Evolutionary conservation across 495 filamentous ascomycete species (phyloP), one percentile per base, ranked within the genome.

Genomic region (Articulospora tetracladia): DNA sequence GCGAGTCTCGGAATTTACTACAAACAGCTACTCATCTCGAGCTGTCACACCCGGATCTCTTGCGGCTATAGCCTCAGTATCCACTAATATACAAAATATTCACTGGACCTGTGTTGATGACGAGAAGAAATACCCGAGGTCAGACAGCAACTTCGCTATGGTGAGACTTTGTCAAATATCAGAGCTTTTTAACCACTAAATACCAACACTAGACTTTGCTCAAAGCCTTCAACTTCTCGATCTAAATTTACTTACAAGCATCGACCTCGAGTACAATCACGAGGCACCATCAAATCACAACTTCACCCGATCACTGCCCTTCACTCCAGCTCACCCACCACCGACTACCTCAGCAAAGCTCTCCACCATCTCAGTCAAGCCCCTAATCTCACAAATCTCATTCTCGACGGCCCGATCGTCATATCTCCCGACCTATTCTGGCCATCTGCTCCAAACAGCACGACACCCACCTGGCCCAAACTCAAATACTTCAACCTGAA

Each of bases 331-430:
- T 47, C 41, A n/a, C 41, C 41, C 15, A 47, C 41, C 17, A 47
- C 20, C 17, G 41, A 47, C 41, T 23, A 47, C 17, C 41, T 47
- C 17, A 47, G 41, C 41, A n/a, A 54, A 23, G 25, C 57, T 53
- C 17, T 64, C 53, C 7, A 51, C 41, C 24, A 57, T 44, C 36
- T 57, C 15, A 28, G 23, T 34, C 32, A 57, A 28, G 28, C 48
- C 55, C 26, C 47, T 19, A 4, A 62, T 41, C 1, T 59, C 41
- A 30, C 46, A 36, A 10, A 6, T 47, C 41, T 49, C 23, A 44
- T 28, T n/a, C 39, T 55, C 30, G 55, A 24, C 13, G 52, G 17
- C 26, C 57, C 62, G 17, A n/a, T 47, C 15, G 41, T 47, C 20
- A 47, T 47, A 6, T 47, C 41, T 23, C 41, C 41, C 41, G 41